Percentiles rank a stretch among this genome's conserved stretches.
phyloP scores from a whole-genome alignment of 2,329 filamentous ascomycete genomes.

The Intubia oerlemansii region DNA sequence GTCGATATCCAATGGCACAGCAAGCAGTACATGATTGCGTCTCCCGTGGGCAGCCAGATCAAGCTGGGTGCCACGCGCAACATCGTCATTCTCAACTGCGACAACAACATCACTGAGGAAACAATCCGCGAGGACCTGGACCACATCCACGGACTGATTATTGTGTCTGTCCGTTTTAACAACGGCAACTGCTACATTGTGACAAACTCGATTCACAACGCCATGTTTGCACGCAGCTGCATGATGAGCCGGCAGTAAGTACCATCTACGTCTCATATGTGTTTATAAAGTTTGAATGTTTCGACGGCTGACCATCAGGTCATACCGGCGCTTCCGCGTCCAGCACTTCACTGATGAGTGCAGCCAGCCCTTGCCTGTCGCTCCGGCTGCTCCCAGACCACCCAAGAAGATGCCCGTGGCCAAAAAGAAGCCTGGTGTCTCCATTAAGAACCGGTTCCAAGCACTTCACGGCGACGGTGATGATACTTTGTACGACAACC shows the following conservation, averaged over 20 bases:
- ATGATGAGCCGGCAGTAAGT: constrained; percentile 46
- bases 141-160: constrained; percentile 60
- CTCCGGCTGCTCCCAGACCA: constrained; percentile 8
- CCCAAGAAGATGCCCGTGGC: constrained; percentile 11
- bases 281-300: too few species aligned
- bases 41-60: constrained; percentile 43
- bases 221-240: constrained; percentile 55
- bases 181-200: constrained; percentile 42
- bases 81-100: constrained; percentile 41
- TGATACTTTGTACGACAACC: too few species aligned
- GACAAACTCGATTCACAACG: constrained; percentile 58
- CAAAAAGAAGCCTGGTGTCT: constrained; percentile 16
- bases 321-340: constrained; percentile 50
- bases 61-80: constrained; percentile 49
- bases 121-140: constrained; percentile 52
- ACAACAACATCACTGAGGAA: constrained; percentile 35
- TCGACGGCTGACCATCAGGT: constrained; percentile 19
- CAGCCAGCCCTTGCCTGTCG: constrained; percentile 27
- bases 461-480: too few species aligned
- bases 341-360: constrained; percentile 58
- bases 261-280: too few species aligned
- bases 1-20: constrained; percentile 49
- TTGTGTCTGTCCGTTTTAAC: constrained; percentile 41
- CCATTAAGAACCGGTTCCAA: too few species aligned
- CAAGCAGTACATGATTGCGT: constrained; percentile 43